These are phyloP conservation scores for Colletotrichum spaethianum DNA, from an alignment of 2,329 filamentous ascomycete species.

Conservation along the genomic window DNA sequence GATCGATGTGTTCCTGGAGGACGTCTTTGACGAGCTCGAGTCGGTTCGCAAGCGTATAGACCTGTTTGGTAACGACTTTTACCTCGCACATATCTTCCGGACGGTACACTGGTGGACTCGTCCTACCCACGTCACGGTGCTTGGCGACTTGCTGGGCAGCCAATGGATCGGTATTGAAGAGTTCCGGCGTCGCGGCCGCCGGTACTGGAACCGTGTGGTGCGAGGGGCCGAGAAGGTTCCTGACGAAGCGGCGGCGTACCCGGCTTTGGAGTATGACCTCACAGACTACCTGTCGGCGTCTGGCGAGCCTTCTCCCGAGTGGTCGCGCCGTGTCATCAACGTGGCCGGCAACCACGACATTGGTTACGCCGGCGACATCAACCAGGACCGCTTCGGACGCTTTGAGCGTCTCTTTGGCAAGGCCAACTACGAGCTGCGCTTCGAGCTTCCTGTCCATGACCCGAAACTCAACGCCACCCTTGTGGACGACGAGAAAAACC, in stretches of 20 bases:
- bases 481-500: conserved; percentile 58
- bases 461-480: conserved; percentile 57
- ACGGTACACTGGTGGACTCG: conserved; percentile 85
- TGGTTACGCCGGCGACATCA: conserved; percentile 94
- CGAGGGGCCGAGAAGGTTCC: conserved; percentile 75
- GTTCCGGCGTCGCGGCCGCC: conserved; percentile 78
- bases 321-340: conserved; percentile 87
- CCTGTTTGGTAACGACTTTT: conserved; percentile 93
- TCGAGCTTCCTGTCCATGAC: conserved; percentile 67
- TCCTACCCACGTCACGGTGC: conserved; percentile 89
- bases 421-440: conserved; percentile 91
- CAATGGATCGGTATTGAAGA: conserved; percentile 94
- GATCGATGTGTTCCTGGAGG: conserved; percentile 74
- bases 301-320: conserved; percentile 60
- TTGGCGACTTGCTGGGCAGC: conserved; percentile 93
- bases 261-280: conserved; percentile 64
- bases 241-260: conserved; percentile 66
- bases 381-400: conserved; percentile 78
- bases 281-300: conserved; percentile 63
- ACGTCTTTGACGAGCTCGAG: conserved; percentile 77
- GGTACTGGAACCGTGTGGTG: conserved; percentile 89
- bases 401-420: conserved; percentile 91
- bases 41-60: conserved; percentile 86
- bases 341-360: conserved; percentile 97
- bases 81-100: conserved; percentile 92